Evolutionary conservation across 2,329 filamentous ascomycete species (phyloP), one percentile per base, ranked within the genome.

Genomic region (Dactylellina haptotyla): DNA sequence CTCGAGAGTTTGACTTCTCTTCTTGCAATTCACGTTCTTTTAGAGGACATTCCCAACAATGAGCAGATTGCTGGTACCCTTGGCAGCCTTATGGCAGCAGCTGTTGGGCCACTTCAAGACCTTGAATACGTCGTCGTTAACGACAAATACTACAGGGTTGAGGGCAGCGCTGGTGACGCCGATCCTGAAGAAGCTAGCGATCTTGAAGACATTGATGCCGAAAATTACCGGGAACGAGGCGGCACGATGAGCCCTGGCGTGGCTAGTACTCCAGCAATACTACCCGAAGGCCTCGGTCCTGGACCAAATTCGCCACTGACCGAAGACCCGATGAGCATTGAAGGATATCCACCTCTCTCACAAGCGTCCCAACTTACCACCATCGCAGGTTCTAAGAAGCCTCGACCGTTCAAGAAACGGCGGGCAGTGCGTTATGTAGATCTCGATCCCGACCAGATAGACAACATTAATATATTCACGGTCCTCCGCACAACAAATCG

Each of bases 391-490:
- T 16, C 56, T 3, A 75, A 75, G 26, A 54, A 51, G 32, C 28
- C 57, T 16, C 64, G 63, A 18, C 63, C 62, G 18, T 67, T 67
- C 41, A 75, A 69, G 57, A 75, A 75, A 30, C 57, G 70, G 48
- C 56, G 70, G 16, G 70, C 70, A 45, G 70, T 75, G 16, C 62
- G 64, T 9, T 75, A 75, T n/a, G 63, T 75, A 14, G 70, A 75
- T 28, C 63, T 75, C 12, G 70, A 75, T 50, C 70, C 70, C 4
- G 70, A 75, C 39, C 70, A 75, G 34, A 75, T 75, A 14, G 70
- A 75, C 41, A 75, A 75, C 37, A 75, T 75, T 25, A 75, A 75
- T 43, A 75, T 75, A 3, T 75, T 75, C 30, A 75, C 70, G 8
- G 70, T 75, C 16, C 70, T 75, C 16, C 63, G 70, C 32, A 75